Evolutionary conservation across 1,284 basidiomycete species (phyloP), one percentile per base, ranked within the genome.

Genomic region (Rhodotorula sp.): DNA sequence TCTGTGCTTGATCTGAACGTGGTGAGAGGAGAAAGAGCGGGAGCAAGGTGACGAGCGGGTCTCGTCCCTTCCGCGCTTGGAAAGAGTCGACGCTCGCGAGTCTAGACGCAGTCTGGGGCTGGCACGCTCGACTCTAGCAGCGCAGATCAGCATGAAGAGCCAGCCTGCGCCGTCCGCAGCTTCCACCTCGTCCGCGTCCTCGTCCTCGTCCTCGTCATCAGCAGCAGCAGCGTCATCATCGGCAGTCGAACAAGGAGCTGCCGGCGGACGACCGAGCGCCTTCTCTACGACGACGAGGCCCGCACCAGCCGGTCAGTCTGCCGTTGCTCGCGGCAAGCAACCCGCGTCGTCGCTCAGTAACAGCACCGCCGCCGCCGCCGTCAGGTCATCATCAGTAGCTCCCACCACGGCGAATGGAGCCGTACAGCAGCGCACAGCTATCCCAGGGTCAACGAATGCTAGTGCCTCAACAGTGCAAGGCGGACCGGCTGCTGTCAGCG

Each of bases 241-340:
- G 56, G 24, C 22, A 53, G 51, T 26, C 26, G 26, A 14, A 18
- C 53, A 12, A 29, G 53, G 26, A 29, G n/a, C 26, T 15, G 53
- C 26, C 4, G 53, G 26, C 4, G 49, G 24, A 26, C n/a, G 42
- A 44, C 14, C 42, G 44, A 44, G 60, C 26, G 63, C 67, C 10
- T 69, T 69, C 44, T 51, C 68, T 5, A n/a, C 60, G 30, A 17
- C 45, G 6, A 26, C 29, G 29, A 10, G 8, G 22, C 22, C 37
- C 37, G 18, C 45, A 1, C 8, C 49, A 22, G 7, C 26, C 1
- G 54, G 24, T 6, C 55, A 48, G 29, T 64, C 62, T 29, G n/a
- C 33, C 24, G 57, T 55, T 15, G 61, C 48, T 3, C 59, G 55
- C 15, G 62, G 67, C 44, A 64, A 68, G 45, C 62, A 68, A 26